Conservation (phyloP, 2,329 filamentous ascomycete species). For the Colletotrichum trifolii region DNA sequence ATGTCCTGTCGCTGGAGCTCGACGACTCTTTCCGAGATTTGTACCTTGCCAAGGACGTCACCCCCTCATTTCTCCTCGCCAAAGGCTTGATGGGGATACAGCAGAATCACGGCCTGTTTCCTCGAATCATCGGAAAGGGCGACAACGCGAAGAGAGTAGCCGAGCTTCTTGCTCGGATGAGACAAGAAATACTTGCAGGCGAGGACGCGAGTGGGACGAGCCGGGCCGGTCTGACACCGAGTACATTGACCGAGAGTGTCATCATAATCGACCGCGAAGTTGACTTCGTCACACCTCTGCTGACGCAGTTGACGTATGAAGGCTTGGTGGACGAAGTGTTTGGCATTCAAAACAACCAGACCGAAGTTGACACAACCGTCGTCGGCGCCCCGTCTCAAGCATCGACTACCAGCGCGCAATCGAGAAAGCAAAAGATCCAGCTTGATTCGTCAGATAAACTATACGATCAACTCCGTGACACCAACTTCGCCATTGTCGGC, state of each 20-base stretch:
- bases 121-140: conserved; percentile 93
- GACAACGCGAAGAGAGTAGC: conserved; percentile 91
- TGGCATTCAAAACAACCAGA: conserved; percentile 90
- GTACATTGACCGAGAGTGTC: conserved; percentile 86
- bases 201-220: conserved; percentile 74
- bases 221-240: conserved; percentile 78
- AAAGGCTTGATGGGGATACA: conserved; percentile 96
- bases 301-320: conserved; percentile 97
- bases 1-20: conserved; percentile 90
- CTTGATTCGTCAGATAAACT: conserved; percentile 91
- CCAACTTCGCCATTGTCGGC: conserved; percentile 96
- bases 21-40: conserved; percentile 88
- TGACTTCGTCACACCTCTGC: conserved; percentile 89
- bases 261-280: conserved; percentile 97
- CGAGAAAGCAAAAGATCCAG: conserved; percentile 86
- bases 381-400: conserved; percentile 78
- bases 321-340: conserved; percentile 95
- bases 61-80: conserved; percentile 87
- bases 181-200: conserved; percentile 85
- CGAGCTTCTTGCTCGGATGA: conserved; percentile 89
- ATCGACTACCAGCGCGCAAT: conserved; percentile 64
- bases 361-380: conserved; percentile 90
- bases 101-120: conserved; percentile 91
- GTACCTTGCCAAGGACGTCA: conserved; percentile 90
- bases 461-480: conserved; percentile 87